phyloP scores from a whole-genome alignment of 768 basidiomycete species.

The Mycena amicta region DNA sequence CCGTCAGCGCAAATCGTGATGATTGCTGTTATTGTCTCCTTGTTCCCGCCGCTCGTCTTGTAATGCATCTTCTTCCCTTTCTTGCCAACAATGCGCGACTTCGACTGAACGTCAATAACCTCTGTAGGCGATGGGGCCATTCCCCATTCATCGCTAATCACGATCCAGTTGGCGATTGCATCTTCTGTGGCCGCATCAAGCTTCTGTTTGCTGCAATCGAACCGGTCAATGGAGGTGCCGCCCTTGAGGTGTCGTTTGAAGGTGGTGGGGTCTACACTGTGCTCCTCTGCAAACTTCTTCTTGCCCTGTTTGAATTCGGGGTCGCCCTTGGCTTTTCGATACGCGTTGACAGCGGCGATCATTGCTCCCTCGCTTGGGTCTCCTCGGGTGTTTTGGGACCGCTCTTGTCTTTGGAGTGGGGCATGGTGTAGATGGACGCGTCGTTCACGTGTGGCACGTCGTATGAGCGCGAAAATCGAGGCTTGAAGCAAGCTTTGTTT shows the following conservation, averaged over 20 bases:
- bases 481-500: background rate
- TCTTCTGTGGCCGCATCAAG: slow-evolving; percentile 31
- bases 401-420: background rate
- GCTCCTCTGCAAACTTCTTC: background rate
- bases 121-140: slow-evolving; percentile 24
- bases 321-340: background rate
- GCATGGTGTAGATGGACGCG: background rate
- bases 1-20: slow-evolving; percentile 46
- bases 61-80: slow-evolving; percentile 34
- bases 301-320: background rate
- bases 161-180: slow-evolving; percentile 32
- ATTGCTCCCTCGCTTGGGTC: background rate
- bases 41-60: slow-evolving; percentile 31
- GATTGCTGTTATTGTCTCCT: slow-evolving; percentile 39
- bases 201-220: slow-evolving; percentile 28
- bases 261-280: slow-evolving; percentile 9
- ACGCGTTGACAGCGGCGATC: background rate
- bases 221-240: slow-evolving; percentile 20
- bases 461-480: background rate
- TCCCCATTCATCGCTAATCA: slow-evolving; percentile 30
- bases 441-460: background rate
- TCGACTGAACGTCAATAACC: slow-evolving; percentile 26
- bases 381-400: background rate
- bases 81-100: slow-evolving; percentile 32
- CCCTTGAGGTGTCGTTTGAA: slow-evolving; percentile 23